A percentile compares a stretch with the other conserved stretches of the same genome.
phyloP scores from a whole-genome alignment of 73 alveolate genomes.

The Uronychia binucleata region DNA sequence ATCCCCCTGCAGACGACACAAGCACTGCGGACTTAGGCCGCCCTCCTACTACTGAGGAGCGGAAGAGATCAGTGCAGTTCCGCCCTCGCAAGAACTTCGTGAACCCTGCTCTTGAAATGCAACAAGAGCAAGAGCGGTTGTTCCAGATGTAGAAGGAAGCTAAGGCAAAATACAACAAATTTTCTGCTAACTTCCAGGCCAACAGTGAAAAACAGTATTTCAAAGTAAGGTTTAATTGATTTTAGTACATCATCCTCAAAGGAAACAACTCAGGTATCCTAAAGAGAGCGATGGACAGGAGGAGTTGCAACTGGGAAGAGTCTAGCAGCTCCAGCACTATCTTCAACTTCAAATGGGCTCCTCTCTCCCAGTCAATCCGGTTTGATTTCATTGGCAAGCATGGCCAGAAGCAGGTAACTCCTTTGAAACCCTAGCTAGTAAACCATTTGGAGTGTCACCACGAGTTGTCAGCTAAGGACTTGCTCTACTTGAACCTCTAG shows the following conservation, averaged over 20 bases:
- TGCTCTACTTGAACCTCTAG: not conserved
- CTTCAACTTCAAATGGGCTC: slow-evolving; percentile 79
- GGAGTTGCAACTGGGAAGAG: not conserved
- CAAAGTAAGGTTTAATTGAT: not conserved
- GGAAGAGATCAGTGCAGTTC: not conserved
- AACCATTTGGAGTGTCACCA: slow-evolving; percentile 21
- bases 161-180: not conserved
- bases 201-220: not conserved
- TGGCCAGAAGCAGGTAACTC: slow-evolving; percentile 65
- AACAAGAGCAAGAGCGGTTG: not conserved
- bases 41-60: too few relatives aligned
- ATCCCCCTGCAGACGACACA: too few relatives aligned
- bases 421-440: too few relatives aligned
- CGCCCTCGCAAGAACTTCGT: not conserved
- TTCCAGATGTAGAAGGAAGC: not conserved
- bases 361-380: slow-evolving; percentile 64
- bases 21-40: too few relatives aligned
- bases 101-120: not conserved
- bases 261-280: not conserved
- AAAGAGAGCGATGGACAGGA: not conserved
- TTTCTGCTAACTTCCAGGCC: not conserved
- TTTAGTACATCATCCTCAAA: not conserved
- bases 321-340: slow-evolving; percentile 33
- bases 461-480: slow-evolving; percentile 5
- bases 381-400: slow-evolving; percentile 58